Evolutionary conservation across 305 asterid genomes (phyloP).

Genomic region (Fraxinus ornus): DNA sequence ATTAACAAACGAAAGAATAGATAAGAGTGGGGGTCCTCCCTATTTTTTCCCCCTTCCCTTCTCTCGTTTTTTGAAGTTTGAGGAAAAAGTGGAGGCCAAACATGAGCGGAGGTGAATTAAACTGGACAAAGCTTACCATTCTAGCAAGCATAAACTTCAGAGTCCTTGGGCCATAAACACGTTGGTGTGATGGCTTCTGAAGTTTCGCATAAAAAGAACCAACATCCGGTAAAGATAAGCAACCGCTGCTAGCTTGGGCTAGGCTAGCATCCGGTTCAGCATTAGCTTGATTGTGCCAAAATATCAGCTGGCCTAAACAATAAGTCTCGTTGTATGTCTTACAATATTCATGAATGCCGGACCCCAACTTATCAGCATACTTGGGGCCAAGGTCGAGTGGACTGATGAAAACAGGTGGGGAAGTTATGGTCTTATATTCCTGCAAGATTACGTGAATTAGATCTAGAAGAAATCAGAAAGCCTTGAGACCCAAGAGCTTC

Average conservation of each 20-base stretch:
- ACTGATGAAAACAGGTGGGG: slow-evolving; percentile 91
- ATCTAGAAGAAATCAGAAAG: slow-evolving; percentile 15
- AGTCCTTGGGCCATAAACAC: slow-evolving; percentile 88
- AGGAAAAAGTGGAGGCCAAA: not conserved
- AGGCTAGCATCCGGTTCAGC: slow-evolving; percentile 79
- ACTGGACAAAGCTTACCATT: slow-evolving; percentile 57
- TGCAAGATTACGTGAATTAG: slow-evolving; percentile 34
- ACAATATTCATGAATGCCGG: slow-evolving; percentile 79
- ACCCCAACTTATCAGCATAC: slow-evolving; percentile 79
- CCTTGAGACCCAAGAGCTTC: slow-evolving; percentile 13
- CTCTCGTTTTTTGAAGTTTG: not conserved
- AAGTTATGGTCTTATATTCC: slow-evolving; percentile 80
- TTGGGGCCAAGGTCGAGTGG: slow-evolving; percentile 95
- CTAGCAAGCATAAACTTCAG: slow-evolving; percentile 83
- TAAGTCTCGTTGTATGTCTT: slow-evolving; percentile 85
- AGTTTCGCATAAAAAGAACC: slow-evolving; percentile 91
- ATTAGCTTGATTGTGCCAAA: slow-evolving; percentile 79
- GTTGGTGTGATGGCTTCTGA: slow-evolving; percentile 91
- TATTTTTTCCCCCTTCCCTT: not conserved
- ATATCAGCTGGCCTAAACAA: slow-evolving; percentile 91
- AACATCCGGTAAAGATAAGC: slow-evolving; percentile 85
- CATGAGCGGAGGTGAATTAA: not conserved
- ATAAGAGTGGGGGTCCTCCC: not conserved
- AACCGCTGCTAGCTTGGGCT: slow-evolving; percentile 84
- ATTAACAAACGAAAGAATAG: not conserved